Evolutionary conservation across 352 stramenopile genomes (phyloP).

Genomic region (Globisporangium lucens): DNA sequence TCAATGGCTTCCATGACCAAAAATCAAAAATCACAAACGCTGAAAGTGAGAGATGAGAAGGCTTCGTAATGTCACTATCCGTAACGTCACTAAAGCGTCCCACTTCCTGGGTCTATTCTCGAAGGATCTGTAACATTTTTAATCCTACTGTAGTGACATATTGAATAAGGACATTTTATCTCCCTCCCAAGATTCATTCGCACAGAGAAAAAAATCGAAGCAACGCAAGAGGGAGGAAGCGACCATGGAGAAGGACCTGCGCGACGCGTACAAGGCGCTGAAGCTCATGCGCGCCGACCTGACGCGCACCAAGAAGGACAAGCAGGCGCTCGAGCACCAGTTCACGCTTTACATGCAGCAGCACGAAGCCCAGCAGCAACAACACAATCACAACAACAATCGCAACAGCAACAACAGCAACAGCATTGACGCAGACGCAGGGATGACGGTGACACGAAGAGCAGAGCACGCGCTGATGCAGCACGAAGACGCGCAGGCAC

Average conservation of each 20-base stretch:
- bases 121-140: no score
- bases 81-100: no score
- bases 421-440: not conserved
- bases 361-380: conserved; percentile 2
- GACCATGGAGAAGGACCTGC: conserved; percentile 17
- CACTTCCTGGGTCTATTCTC: no score
- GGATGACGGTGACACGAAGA: not conserved
- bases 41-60: no score
- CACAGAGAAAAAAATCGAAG: conserved; percentile 6
- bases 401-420: not conserved
- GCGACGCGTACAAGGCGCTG: conserved; percentile 23
- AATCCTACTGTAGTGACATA: no score
- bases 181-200: not conserved
- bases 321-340: conserved; percentile 11
- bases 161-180: no score
- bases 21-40: no score
- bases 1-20: no score
- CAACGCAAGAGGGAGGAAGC: not conserved
- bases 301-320: conserved; percentile 21
- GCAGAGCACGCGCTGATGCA: conserved; percentile 8
- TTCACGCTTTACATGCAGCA: not conserved
- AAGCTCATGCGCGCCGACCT: conserved; percentile 21
- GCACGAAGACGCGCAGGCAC: conserved; percentile 3
- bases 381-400: not conserved
- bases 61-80: no score